Evolutionary conservation across 768 basidiomycete genomes (phyloP), one percentile per base, ranked within the genome.

Genomic region (Lentinula lateritia): DNA sequence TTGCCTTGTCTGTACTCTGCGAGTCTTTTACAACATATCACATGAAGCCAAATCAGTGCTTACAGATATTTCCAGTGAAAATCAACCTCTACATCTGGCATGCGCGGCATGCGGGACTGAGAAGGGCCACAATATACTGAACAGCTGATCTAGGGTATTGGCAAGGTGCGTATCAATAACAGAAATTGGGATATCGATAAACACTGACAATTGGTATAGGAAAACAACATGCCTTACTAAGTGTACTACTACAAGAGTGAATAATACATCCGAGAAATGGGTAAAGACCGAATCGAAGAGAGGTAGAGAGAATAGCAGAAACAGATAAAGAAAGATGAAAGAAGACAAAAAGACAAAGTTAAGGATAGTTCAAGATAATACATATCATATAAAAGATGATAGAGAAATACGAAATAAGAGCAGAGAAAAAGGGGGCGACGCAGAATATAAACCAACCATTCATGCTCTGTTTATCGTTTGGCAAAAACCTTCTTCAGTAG

Each of bases 401-500:
- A 18, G 34, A 28, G 9, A 39, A 59, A 48, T 36, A 58, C n/a
- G 46, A 48, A 28, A 28, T 28, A 28, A 28, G 28, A 28, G 28
- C 28, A 28, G 36, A 43, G 23, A 15, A 56, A 41, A 43, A 45
- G 45, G 34, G 35, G 13, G 53, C 39, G 9, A 46, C 39, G 69
- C 60, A 18, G 67, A 58, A 38, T 66, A 65, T 28, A 64, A 67
- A 67, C 67, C 68, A 59, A 64, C 5, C 46, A 48, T 52, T 18
- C 61, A 50, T 35, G 45, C 15, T 38, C 45, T 50, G 55, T 65
- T 43, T 58, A 69, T 61, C 60, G 64, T 53, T 50, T 38, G 55
- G 65, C 66, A 64, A 94, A 93, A 64, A 96, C 93, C 78, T 96
- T 96, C 81, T 93, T 96, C 69, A 96, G 80, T 60, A 97, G 83